Evolutionary conservation across 2,329 filamentous ascomycete genomes (phyloP), one percentile per base, ranked within the genome.

Genomic region (Ophiostoma angusticollis): DNA sequence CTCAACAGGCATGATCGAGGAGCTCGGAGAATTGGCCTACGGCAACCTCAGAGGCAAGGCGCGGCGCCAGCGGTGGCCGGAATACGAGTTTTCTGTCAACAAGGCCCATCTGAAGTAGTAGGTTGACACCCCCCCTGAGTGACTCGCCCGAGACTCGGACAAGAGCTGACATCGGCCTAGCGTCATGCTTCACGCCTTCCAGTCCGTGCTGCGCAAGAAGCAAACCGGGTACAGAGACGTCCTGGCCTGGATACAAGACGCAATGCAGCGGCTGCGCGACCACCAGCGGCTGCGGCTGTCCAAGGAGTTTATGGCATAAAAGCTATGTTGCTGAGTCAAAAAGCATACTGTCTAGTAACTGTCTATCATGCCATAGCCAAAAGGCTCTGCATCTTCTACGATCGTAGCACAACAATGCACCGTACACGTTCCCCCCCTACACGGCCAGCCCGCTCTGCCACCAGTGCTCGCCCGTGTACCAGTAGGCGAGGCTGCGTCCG

Each of bases 181-280:
- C 64, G 62, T 89, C 43, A 79, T 77, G 1, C 74, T 77, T 37
- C 65, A 65, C 21, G 84, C 85, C 5, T 93, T 93, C 51, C 56
- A 64, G 32, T 61, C 66, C 37, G 77, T 91, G 21, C 64, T 95
- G 50, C 55, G 58, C 34, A 70, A 67, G 49, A 84, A 80, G 55
- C 86, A 93, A 65, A 78, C 79, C 24, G 70, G 67, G 39, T 84
- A 85, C 57, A 52, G 52, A 5, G 59, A 59, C 22, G 68, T 87
- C 12, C 58, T 95, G 41, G 56, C 54, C 23, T 94, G 84, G 84
- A 58, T 94, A 43, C 64, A 68, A 6, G 53, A 45, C 12, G 63
- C 74, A 49, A 58, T 62, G 13, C 50, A 50, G 25, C 61, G 57
- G 36, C 53, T 69, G 28, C 53, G 51, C 1, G 19, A 13, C 1